Base-by-base conservation (phyloP, 129 eudicot genomes). In the Flaveria sonorensis region DNA sequence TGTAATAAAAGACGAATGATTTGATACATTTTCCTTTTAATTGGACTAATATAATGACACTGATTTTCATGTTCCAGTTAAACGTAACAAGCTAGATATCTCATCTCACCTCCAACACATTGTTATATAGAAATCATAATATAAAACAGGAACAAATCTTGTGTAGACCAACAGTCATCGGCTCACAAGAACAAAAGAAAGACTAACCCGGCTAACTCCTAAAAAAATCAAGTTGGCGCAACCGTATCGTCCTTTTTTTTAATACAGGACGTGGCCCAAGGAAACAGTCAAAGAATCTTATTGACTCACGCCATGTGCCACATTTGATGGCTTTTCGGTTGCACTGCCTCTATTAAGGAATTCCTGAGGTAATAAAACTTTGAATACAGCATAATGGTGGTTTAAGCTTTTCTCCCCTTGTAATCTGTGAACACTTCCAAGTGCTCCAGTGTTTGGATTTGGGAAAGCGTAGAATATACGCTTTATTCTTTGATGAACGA, bases 391-490 rank as follows among this genome's bases (percentile, higher is more conserved):
- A 82, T 91, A 94, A 78, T 87, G 98, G 72, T 94, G 98, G 83
- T 94, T 94, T 81, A 94, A 83, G 89, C 98, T 91, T 74, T n/a
- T 87, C 84, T 94, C 98, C 47, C 98, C 98, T 79, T 94, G 98
- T 66, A 94, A 84, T 75, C 97, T 94, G 72, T 94, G 89, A 55
- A 89, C 96, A 81, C 97, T 91, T 71, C 97, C 98, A 43, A 94
- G 84, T 1, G 92, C 98, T 30, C 98, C 98, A 9, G 86, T 89
- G n/a, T 14, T 82, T 24, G 85, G 77, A 70, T 94, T 94, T 13
- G 94, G 96, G 76, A 86, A 91, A 11, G 92, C 93, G 66, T 86
- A 94, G 80, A 94, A 94, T 80, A 94, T 90, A 1, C 98, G 93
- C 84, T 82, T 86, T 14, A 94, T 66, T 66, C 98, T 81, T 78